These are phyloP conservation scores for Cladosporium sp. DNA, from an alignment of 2,329 filamentous ascomycete genomes.

Conservation along the genomic window DNA sequence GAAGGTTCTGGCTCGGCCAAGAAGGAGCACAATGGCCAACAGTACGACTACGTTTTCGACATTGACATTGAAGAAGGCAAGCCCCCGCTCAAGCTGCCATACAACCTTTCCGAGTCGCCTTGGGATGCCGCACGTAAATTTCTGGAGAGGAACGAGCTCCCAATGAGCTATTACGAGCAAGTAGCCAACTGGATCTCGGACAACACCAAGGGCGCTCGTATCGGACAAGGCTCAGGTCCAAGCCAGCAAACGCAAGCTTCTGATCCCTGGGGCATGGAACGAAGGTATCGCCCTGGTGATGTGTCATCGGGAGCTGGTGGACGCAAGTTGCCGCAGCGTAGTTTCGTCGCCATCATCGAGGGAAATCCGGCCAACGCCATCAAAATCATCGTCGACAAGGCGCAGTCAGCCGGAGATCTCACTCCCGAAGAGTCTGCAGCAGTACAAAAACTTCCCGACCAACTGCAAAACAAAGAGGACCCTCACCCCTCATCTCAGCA, in stretches of 20 bases:
- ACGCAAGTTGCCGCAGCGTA: conserved; percentile 27
- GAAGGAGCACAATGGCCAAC: conserved; percentile 71
- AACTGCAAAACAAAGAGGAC: conserved; percentile 54
- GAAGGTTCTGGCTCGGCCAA: conserved; percentile 72
- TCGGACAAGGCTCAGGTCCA: conserved; percentile 52
- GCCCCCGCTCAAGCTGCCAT: conserved; percentile 87
- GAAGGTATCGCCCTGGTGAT: conserved; percentile 72
- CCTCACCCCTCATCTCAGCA: conserved; percentile 35
- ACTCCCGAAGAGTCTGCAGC: conserved; percentile 59
- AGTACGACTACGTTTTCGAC: conserved; percentile 95
- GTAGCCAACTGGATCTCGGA: conserved; percentile 88
- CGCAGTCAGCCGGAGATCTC: conserved; percentile 48
- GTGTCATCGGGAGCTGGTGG: conserved; percentile 30
- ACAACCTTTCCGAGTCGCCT: conserved; percentile 85
- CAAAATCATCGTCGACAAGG: conserved; percentile 65
- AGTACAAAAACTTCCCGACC: conserved; percentile 56
- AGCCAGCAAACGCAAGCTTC: conserved; percentile 45
- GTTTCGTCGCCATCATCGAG: conserved; percentile 27
- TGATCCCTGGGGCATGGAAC: conserved; percentile 75
- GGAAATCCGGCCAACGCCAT: conserved; percentile 32
- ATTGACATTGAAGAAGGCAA: conserved; percentile 95
- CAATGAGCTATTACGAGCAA: conserved; percentile 81
- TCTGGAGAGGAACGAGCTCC: conserved; percentile 80
- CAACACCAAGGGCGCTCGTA: conserved; percentile 80
- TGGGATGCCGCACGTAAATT: conserved; percentile 91